Base-by-base conservation (phyloP, 2,329 filamentous ascomycete species). In the Paramyrothecium roridum region DNA sequence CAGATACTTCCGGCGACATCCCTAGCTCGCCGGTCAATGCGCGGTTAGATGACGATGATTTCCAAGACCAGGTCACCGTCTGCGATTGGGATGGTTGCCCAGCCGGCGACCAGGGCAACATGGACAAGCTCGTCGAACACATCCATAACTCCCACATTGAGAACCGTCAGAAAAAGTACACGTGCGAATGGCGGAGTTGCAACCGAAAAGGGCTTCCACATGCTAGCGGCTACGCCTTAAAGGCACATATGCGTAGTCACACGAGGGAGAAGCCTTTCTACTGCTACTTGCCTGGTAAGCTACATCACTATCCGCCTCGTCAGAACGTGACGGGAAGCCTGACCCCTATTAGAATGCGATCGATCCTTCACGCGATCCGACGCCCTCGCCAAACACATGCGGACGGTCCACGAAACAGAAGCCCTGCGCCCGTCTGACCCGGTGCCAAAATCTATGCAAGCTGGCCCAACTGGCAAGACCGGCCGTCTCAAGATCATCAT, bases 191-290 rank as follows among this genome's bases (percentile, higher is more conserved):
- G 95, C 85, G 84, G 57, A 93, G 93, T 62, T 99, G 95, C 71
- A 82, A 81, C 53, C 79, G 93, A 58, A 98, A 96, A 76, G 91
- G 92, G 57, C 86, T 95, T 73, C 87, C 91, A 19, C 95, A 99
- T 74, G 93, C 93, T 1, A 96, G 92, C 66, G 95, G 91, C 2
- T 99, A 99, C 75, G 95, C 95, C 4, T 77, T 99, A 60, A 93
- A 96, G 71, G 95, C 95, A 11, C 95, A 99, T 69, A 96, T 99
- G 93, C 83, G 95, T 63, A 97, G 93, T 70, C 95, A 99, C 71
- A 99, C 95, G 2, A 85, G 95, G 67, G 95, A 99, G 80, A 99
- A 99, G 76, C 95, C 95, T 0, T 98, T 98, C 70, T 97, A 96
- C 76, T 99, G 95, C 73, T 90, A 92, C 30, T 75, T 99, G 45